Conservation (phyloP, 2,329 filamentous ascomycete genomes). For the Colletotrichum coccodes region DNA sequence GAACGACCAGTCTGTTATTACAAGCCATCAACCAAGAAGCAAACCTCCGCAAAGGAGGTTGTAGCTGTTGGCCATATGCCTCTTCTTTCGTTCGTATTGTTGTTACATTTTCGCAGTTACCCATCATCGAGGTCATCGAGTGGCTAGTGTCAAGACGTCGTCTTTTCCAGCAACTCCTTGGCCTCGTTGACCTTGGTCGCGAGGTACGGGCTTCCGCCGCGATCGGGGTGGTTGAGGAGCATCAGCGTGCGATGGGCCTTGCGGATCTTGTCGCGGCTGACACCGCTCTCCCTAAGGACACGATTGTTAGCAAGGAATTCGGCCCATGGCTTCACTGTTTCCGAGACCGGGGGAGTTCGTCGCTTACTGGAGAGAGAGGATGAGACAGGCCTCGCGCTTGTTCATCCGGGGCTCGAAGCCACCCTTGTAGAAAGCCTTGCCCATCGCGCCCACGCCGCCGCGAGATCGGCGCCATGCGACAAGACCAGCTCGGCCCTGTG, state of each 20-base stretch:
- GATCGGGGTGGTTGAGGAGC: slow-evolving; percentile 97
- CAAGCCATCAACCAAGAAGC: slow-evolving; percentile 34
- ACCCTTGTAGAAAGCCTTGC: slow-evolving; percentile 96
- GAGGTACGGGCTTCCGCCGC: slow-evolving; percentile 94
- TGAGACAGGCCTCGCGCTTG: slow-evolving; percentile 87
- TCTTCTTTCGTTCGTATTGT: neutral
- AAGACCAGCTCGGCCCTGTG: slow-evolving; percentile 88
- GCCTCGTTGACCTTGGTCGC: slow-evolving; percentile 99
- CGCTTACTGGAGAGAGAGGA: slow-evolving; percentile 85
- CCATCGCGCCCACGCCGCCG: slow-evolving; percentile 80
- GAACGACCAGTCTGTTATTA: slow-evolving; percentile 47
- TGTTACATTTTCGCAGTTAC: neutral
- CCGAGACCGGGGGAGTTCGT: neutral
- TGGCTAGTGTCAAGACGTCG: slow-evolving; percentile 38
- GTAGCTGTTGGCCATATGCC: neutral
- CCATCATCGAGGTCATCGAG: neutral
- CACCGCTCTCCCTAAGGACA: slow-evolving; percentile 78
- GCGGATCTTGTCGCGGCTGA: slow-evolving; percentile 93
- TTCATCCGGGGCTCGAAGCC: slow-evolving; percentile 98
- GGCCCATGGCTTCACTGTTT: neutral
- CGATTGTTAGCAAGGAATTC: neutral
- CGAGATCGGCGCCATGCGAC: slow-evolving; percentile 88
- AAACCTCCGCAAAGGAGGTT: neutral
- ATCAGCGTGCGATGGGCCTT: slow-evolving; percentile 96
- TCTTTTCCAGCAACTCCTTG: slow-evolving; percentile 94